Evolutionary conservation across 768 basidiomycete genomes (phyloP), one percentile per base, ranked within the genome.

Genomic region (Trametes cingulata): DNA sequence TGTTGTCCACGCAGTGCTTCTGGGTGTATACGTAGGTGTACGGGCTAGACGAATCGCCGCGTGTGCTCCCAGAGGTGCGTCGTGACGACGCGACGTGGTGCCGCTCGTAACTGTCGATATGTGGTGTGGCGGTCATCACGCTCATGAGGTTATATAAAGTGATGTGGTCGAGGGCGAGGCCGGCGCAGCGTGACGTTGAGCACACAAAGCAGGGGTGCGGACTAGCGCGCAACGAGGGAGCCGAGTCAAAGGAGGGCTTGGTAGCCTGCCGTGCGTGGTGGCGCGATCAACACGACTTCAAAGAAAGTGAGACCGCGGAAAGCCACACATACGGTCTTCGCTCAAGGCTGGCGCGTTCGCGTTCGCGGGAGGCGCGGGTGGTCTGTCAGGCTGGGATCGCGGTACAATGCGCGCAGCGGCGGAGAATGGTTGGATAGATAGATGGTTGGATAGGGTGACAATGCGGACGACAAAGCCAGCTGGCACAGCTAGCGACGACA

Each of bases 281-380:
- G 61, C 51, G 51, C 51, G 50, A 62, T 62, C 61, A 57, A 57
- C 51, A 56, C 19, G 29, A 24, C 50, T 46, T 56, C 41, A 56
- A 51, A 48, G 49, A 17, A 39, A 47, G 42, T 46, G 55, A 53
- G 35, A 45, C 46, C 48, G 52, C 27, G 50, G 45, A 35, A 52
- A 51, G 61, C 61, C 61, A 62, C 55, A 62, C 61, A 57, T 49
- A 41, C 39, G 27, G 40, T 49, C 39, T 40, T 49, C 39, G 47
- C 56, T 48, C 56, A 41, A 45, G 25, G 56, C 46, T 57, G 47
- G 56, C 56, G 56, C 37, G 39, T 40, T 19, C 19, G 42, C 29
- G 22, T 33, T 33, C 6, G 29, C 39, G 27, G 51, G 51, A 15
- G 10, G 51, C 20, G 51, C 33, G 39, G 20, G 56, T 39, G 46